Evolutionary conservation across 306 rosid species (phyloP).

Genomic region (Sicyos edulis): DNA sequence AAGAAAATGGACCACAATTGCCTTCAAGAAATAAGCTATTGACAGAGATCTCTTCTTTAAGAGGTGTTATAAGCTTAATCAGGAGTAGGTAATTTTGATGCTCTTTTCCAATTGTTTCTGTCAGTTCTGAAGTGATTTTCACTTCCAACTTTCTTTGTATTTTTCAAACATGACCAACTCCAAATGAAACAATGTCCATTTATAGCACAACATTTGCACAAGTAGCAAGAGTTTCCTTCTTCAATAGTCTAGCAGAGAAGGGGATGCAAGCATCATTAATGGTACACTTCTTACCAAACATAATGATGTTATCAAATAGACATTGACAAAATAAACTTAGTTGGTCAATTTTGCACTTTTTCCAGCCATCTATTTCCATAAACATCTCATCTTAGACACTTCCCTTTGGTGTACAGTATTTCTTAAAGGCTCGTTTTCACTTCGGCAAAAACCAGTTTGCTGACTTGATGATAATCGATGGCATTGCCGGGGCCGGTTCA

Average conservation of each 20-base stretch:
- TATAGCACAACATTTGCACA: constrained; percentile 68
- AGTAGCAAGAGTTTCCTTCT: constrained; percentile 59
- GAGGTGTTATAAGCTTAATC: constrained; percentile 42
- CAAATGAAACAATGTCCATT: background rate
- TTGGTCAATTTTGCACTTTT: background rate
- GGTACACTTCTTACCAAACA: constrained; percentile 33
- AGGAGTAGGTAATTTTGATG: constrained; percentile 47
- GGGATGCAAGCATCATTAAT: constrained; percentile 50
- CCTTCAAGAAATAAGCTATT: constrained; percentile 20
- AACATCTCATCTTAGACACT: background rate
- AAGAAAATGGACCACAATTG: constrained; percentile 23
- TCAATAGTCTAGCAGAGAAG: constrained; percentile 67
- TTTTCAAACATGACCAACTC: constrained; percentile 3
- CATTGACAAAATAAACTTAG: background rate
- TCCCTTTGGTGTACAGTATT: constrained; percentile 55
- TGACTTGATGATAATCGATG: constrained; percentile 58
- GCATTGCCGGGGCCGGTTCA: constrained; percentile 51
- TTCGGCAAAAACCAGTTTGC: constrained; percentile 74
- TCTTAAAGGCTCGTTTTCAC: constrained; percentile 76
- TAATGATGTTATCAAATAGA: too few relatives aligned
- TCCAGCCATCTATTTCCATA: background rate
- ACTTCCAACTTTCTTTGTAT: background rate
- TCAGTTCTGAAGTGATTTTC: background rate
- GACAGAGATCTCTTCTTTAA: constrained; percentile 41
- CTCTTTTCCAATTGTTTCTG: background rate